phyloP scores from a whole-genome alignment of 2,329 filamentous ascomycete species.

The Ophiosphaerella korrae region DNA sequence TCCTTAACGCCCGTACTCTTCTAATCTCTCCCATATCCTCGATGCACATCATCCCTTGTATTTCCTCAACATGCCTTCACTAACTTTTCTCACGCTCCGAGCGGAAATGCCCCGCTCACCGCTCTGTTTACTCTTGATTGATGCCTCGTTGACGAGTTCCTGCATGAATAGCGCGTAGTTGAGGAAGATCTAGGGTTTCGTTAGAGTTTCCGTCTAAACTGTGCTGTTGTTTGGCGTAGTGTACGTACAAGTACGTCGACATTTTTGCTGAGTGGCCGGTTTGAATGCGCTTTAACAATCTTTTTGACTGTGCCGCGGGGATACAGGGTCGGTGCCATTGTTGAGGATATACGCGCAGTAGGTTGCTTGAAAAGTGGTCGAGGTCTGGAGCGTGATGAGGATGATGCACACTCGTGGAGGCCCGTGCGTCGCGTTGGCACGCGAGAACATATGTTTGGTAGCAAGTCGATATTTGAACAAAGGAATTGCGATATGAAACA shows the following conservation, averaged over 20 bases:
- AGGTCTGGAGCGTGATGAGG: constrained; percentile 13
- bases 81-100: constrained; percentile 76
- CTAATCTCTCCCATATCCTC: neutral
- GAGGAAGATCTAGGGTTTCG: constrained; percentile 72
- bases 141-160: constrained; percentile 72
- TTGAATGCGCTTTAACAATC: constrained; percentile 87
- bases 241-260: constrained; percentile 78
- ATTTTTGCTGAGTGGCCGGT: constrained; percentile 80
- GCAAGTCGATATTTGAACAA: constrained; percentile 26
- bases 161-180: constrained; percentile 83
- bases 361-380: constrained; percentile 6
- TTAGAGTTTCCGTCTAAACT: neutral
- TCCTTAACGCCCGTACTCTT: neutral
- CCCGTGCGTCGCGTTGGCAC: constrained; percentile 29
- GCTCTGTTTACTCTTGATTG: constrained; percentile 73
- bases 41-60: constrained; percentile 37
- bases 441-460: constrained; percentile 16
- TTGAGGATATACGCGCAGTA: constrained; percentile 35
- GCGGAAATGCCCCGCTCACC: constrained; percentile 77
- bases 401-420: neutral
- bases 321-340: constrained; percentile 74
- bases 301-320: constrained; percentile 85
- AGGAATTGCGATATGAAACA: constrained; percentile 42
- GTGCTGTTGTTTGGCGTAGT: neutral
- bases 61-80: constrained; percentile 58